phyloP scores from a whole-genome alignment of 768 basidiomycete species.

The Naganishia randhawae region DNA sequence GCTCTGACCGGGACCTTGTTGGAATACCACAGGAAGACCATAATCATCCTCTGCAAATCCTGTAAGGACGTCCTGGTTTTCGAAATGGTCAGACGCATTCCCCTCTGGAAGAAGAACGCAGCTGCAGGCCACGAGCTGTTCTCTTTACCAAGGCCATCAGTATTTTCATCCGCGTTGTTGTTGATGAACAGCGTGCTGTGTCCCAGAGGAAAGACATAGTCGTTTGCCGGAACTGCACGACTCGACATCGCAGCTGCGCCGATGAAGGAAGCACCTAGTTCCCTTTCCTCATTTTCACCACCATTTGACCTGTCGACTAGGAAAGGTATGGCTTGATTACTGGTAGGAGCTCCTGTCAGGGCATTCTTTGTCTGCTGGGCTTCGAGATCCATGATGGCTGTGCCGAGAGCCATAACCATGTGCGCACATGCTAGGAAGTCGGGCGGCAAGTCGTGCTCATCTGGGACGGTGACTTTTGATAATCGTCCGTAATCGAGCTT shows the following conservation, averaged over 20 bases:
- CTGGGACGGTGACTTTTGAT: background rate
- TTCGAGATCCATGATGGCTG: conserved; percentile 3
- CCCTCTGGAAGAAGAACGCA: conserved; percentile 2
- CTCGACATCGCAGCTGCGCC: conserved; percentile 4
- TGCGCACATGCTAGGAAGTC: conserved; percentile 9
- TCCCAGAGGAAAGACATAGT: conserved; percentile 7
- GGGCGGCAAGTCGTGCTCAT: background rate
- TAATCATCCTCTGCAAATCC: conserved; percentile 13
- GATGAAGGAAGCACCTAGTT: background rate
- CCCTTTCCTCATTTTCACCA: background rate
- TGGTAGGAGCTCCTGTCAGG: background rate
- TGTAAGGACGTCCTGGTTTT: background rate
- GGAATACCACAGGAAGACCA: conserved; percentile 9
- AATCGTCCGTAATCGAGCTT: conserved; percentile 7
- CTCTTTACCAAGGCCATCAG: conserved; percentile 4
- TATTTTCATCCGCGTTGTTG: conserved; percentile 3
- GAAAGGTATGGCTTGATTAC: background rate
- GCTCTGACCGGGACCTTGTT: background rate
- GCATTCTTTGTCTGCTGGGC: conserved; percentile 6
- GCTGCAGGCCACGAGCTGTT: background rate
- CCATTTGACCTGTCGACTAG: background rate
- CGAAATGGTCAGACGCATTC: background rate
- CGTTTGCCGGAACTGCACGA: conserved; percentile 10
- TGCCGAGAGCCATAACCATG: conserved; percentile 9
- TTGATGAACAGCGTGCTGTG: conserved; percentile 13